A percentile compares a stretch with the other conserved stretches of the same genome.
These are phyloP conservation scores for Solidago caesia DNA, from an alignment of 129 eudicot species.

Conservation along the genomic window DNA sequence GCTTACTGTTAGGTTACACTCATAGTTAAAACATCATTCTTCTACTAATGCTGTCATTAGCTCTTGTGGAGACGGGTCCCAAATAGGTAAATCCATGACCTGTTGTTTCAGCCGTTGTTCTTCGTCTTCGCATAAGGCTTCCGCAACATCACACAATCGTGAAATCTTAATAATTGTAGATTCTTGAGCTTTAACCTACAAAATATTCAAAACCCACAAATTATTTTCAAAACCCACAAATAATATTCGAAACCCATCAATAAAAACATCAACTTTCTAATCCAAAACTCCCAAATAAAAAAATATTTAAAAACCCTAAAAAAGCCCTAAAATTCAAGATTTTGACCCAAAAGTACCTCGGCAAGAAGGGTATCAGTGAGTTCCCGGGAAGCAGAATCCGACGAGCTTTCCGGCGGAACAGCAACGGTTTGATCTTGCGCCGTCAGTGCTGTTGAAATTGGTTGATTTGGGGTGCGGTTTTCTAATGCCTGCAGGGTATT, in stretches of 20 bases:
- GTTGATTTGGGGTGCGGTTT: slow-evolving; percentile 34
- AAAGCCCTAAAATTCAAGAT: not conserved
- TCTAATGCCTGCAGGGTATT: slow-evolving; percentile 56
- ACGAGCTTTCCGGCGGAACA: slow-evolving; percentile 9
- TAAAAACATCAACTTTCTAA: not conserved
- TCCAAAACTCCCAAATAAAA: not conserved
- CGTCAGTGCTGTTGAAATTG: not conserved
- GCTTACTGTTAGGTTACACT: slow-evolving; percentile 18
- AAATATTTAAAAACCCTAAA: not conserved
- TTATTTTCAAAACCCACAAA: slow-evolving; percentile 31
- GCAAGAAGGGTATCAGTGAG: slow-evolving; percentile 47
- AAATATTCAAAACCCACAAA: slow-evolving; percentile 19
- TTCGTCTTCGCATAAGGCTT: slow-evolving; percentile 55
- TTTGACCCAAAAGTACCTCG: slow-evolving; percentile 42
- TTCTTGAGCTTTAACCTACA: slow-evolving; percentile 74
- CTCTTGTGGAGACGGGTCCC: slow-evolving; percentile 64
- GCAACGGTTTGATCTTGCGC: not conserved
- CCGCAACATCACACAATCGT: slow-evolving; percentile 64
- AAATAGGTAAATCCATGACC: slow-evolving; percentile 56
- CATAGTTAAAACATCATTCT: slow-evolving; percentile 28
- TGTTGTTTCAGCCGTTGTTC: slow-evolving; percentile 52
- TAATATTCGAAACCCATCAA: slow-evolving; percentile 27
- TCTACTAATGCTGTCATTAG: slow-evolving; percentile 52
- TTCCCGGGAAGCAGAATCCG: slow-evolving; percentile 29
- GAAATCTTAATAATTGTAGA: slow-evolving; percentile 51